Evolutionary conservation across 2,329 filamentous ascomycete species (phyloP), one percentile per base, ranked within the genome.

Genomic region (Alternaria ethzedia): DNA sequence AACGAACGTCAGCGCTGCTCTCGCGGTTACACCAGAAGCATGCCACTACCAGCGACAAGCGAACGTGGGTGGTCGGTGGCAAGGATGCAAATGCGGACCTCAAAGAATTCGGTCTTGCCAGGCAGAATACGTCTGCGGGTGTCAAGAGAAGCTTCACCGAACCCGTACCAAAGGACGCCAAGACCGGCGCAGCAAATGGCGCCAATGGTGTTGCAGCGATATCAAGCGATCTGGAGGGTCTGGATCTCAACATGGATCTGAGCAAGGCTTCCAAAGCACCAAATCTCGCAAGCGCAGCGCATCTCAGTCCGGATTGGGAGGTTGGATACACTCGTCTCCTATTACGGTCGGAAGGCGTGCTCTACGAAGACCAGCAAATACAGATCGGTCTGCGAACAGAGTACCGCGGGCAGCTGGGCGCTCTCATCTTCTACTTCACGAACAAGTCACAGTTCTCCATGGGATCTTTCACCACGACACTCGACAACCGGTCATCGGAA

Each of bases 1-100:
- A 99, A 79, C 87, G 96, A 64, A 90, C 97, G 62, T 98, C 96
- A 6, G 95, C 96, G 2, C 84, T 99, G 26, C 85, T 99, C 11
- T 97, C 95, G 43, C 88, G 96, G 61, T 86, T 99, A 54, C 95
- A 99, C 81, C 94, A 97, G 81, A 98, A 97, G 83, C 94, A 96
- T 74, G 92, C 91, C 51, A 92, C 91, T 64, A 96, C 93, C 13
- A 97, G 93, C 77, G 96, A 99, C 80, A 96, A 96, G 82, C 89
- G 95, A 65, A 98, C 96, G 2, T 99, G 96, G 96, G 90, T 97
- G 25, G 92, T 98, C n/a, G 95, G 95, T 66, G 95, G 94, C 64
- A 97, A 97, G 82, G 94, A 96, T 77, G 95, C 94, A 61, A 97
- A 97, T 77, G 85, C 89, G 1, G 93, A 97, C 75, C 85, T 89